Evolutionary conservation across 306 rosid genomes (phyloP), one percentile per base, ranked within the genome.

Genomic region (Trichosanthes truncata): DNA sequence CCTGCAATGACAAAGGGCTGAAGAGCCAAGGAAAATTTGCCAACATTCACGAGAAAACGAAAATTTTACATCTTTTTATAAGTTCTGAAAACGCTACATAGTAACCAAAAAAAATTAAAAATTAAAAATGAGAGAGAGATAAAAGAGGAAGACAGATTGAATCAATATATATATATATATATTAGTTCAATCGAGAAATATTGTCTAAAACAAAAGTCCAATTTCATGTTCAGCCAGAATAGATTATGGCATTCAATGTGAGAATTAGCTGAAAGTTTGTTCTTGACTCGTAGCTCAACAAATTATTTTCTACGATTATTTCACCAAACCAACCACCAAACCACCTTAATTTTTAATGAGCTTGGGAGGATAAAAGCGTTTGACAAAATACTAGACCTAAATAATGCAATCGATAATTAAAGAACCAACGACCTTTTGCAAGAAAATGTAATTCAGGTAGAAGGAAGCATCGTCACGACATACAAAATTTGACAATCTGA

Each of bases 401-500:
- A 60, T 10, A 60, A 9, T 59, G 31, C 5, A 59, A 59, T 23
- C 15, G 4, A 59, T 59, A 25, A 1, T 25, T 3, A 60, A 60
- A 9, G 26, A 38, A n/a, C 51, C 74, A 67, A 69, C n/a, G 36
- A 69, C 6, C 35, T 21, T 23, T 69, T 3, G 35, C 11, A 25
- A 35, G 48, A 56, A 62, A 69, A 69, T 69, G 35, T 41, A 12
- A 40, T 40, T 21, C 52, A n/a, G 20, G 33, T 40, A 40, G 20
- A 41, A 68, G 52, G 31, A 67, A 67, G 48, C 14, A 66, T 21
- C 75, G 63, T 21, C 66, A 45, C 52, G 15, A 43, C n/a, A 69
- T 43, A 69, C 76, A 73, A 46, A 73, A 25, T 51, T 73, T 73
- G 77, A 45, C 77, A 71, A 45, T 25, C 21, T 66, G 21, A 45